Base-by-base conservation (phyloP, 495 filamentous ascomycete species). In the Pyronema omphalodes region DNA sequence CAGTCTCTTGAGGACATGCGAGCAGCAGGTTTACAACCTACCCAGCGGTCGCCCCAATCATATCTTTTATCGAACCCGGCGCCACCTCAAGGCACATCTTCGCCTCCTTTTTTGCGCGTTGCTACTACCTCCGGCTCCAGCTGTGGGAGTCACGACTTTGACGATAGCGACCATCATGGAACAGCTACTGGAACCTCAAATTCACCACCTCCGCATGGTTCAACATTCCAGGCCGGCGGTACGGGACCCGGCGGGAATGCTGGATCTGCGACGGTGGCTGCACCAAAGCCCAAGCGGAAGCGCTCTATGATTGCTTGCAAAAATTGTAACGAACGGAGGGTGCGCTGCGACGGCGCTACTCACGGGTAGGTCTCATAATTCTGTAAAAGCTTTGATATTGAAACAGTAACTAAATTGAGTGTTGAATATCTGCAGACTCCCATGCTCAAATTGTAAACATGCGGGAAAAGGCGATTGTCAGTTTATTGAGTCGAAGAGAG, bases 221-320 rank as follows among this genome's bases (percentile, higher is more conserved):
- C 47, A 11, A 50, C 47, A 7, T 50, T 50, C 36, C 19, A 12
- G 29, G 23, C 23, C 23, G 29, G 39, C 15, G 11, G 47, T 35
- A 23, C 18, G 47, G 47, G 12, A 12, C 7, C 12, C 18, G 9
- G 23, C 2, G 18, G 23, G 5, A 29, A 29, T 29, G 1, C 23
- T 29, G 23, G 36, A 14, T 52, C 50, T n/a, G 50, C 37, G 7
- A 18, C 50, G 7, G 14, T 3, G 8, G 7, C 39, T 7, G 15
- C 41, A 17, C 29, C 52, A 47, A 58, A 56, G 43, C 14, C 53
- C 11, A 58, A 58, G 34, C 34, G 57, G 35, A 58, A 58, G 44
- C 36, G 57, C 12, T 57, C 54, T 19, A 58, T 58, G 57, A 58
- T 58, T 19, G 57, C 57, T 14, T 58, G 57, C 53, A 58, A 56